Base-by-base conservation (phyloP, 495 filamentous ascomycete genomes). In the Penicillium cosmopolitanum region DNA sequence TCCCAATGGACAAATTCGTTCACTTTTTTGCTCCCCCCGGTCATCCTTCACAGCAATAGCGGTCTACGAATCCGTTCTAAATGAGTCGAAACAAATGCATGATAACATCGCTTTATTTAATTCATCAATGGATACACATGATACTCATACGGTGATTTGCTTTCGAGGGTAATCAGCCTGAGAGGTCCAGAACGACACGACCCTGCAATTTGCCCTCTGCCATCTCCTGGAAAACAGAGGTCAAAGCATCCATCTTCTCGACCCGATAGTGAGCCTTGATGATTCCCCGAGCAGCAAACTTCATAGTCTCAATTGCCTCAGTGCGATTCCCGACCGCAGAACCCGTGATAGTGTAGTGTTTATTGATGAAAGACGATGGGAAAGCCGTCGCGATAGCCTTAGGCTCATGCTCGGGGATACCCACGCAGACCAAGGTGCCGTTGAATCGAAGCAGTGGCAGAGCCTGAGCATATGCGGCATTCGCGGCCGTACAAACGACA, bases 271-370 rank as follows among this genome's bases (percentile, higher is more conserved):
- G 83, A 36, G 81, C 75, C 76, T 88, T 88, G 31, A 88, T 76
- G 13, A 89, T 58, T 0, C 87, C 87, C 6, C 86, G 65, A 4
- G 78, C 78, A 18, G 84, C 86, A 73, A 91, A 82, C 15, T 89
- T 80, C 65, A 91, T 56, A 6, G 80, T 78, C 72, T 91, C 87
- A 58, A 87, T 83, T 3, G 88, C 87, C 56, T 91, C 88, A 33
- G 68, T 77, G 28, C 87, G 78, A 63, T 83, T 84, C 1, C 89
- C 88, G 6, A 90, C 88, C 13, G 85, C 85, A 13, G 78, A 81
- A 1, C 85, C 86, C 0, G 84, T 78, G 68, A 92, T 85, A 25
- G 71, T 80, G 28, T 76, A 66, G 50, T 85, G 81, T 65, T 80
- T 78, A 42, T 65, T 67, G 28, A 90, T 70, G 50, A 92, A 67